A percentile compares a stretch with the other conserved stretches of the same genome.
Evolutionary conservation across 805 yeast genomes (phyloP).

Genomic region (Saccharomycopsis sp.): DNA sequence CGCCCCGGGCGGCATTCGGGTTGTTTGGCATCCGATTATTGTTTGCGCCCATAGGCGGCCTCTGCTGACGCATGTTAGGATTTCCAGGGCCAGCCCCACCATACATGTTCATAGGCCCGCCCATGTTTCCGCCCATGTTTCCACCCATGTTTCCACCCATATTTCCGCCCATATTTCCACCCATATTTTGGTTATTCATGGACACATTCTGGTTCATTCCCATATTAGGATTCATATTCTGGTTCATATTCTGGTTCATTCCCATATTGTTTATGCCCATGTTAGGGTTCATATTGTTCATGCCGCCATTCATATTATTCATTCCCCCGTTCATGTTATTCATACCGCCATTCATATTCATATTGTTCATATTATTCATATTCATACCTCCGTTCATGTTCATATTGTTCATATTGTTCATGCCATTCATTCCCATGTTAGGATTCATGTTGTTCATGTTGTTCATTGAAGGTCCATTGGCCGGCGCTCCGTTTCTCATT

Average conservation of each 20-base stretch:
- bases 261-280: neutral
- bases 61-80: conserved; percentile 2
- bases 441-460: neutral
- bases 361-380: neutral
- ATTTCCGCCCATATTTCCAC: neutral
- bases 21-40: neutral
- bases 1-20: too few relatives aligned
- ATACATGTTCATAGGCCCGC: conserved; percentile 1
- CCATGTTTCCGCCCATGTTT: neutral
- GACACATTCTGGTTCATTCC: neutral
- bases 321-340: neutral
- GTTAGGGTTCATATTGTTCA: neutral
- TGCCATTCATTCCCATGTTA: neutral
- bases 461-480: neutral
- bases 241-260: neutral
- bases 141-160: neutral
- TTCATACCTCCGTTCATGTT: neutral
- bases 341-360: neutral
- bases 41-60: neutral
- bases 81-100: neutral
- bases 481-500: neutral
- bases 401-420: neutral
- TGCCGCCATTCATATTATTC: neutral
- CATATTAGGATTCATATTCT: neutral
- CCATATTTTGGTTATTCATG: too few relatives aligned